These are phyloP conservation scores for Epichloe aotearoae DNA, from an alignment of 2,329 filamentous ascomycete genomes.

Conservation along the genomic window DNA sequence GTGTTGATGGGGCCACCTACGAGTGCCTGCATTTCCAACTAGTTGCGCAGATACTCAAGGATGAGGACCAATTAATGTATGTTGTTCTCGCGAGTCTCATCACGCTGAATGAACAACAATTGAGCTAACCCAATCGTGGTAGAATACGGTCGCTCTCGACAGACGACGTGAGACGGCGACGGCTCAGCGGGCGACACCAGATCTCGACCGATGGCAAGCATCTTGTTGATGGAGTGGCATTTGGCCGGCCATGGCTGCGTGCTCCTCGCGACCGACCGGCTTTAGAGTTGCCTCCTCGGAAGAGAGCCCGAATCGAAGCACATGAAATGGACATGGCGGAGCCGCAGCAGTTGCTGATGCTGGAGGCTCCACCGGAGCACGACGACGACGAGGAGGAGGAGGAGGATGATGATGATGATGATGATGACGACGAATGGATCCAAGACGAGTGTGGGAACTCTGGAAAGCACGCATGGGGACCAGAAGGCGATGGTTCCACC, in stretches of 20 bases:
- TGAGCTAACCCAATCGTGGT: neutral
- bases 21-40: constrained; percentile 81
- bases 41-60: constrained; percentile 55
- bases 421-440: neutral
- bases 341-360: constrained; percentile 14
- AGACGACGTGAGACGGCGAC: constrained; percentile 59
- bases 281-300: constrained; percentile 60
- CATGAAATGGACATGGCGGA: constrained; percentile 19
- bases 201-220: constrained; percentile 68
- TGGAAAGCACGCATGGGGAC: neutral
- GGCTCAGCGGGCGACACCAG: constrained; percentile 65
- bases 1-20: constrained; percentile 45
- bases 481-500: neutral
- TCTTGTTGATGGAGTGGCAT: constrained; percentile 73
- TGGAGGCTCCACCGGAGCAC: constrained; percentile 20
- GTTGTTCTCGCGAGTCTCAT: constrained; percentile 18
- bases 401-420: constrained; percentile 19
- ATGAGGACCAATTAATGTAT: constrained; percentile 74
- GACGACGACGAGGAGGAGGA: constrained; percentile 27
- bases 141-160: constrained; percentile 69
- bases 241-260: constrained; percentile 60
- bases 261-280: constrained; percentile 46
- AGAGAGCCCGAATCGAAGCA: constrained; percentile 42
- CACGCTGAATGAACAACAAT: neutral
- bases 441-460: constrained; percentile 3